phyloP scores from a whole-genome alignment of 805 yeast species.

The Cyberlindnera galapagoensis region DNA sequence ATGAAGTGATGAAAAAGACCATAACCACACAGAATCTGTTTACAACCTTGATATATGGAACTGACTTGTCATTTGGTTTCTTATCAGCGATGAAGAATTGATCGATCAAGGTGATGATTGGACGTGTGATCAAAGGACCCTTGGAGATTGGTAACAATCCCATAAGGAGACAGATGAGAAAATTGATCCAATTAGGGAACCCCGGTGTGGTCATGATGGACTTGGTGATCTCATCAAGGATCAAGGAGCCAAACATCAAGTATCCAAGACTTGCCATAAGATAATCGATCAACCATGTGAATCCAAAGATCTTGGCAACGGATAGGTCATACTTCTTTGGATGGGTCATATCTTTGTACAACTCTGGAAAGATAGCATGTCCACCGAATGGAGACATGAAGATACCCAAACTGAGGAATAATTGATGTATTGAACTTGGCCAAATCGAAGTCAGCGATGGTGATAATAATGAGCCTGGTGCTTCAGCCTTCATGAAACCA shows the following conservation, averaged over 20 bases:
- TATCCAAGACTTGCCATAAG: conserved; percentile 61
- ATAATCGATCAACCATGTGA: conserved; percentile 53
- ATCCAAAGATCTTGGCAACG: conserved; percentile 47
- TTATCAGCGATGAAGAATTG: conserved; percentile 11
- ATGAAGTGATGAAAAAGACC: conserved; percentile 43
- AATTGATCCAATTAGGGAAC: conserved; percentile 56
- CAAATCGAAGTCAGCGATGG: conserved; percentile 38
- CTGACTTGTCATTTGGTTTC: not conserved
- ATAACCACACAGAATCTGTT: conserved; percentile 19
- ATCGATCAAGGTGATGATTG: conserved; percentile 61
- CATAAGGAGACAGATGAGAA: conserved; percentile 40
- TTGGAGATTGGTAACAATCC: conserved; percentile 73
- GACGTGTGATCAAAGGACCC: conserved; percentile 67
- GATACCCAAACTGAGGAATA: conserved; percentile 52
- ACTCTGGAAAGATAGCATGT: conserved; percentile 76
- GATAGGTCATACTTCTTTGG: conserved; percentile 53
- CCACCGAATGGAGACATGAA: conserved; percentile 80
- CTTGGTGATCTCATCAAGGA: conserved; percentile 71
- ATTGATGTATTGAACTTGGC: conserved; percentile 30
- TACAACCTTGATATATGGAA: conserved; percentile 3
- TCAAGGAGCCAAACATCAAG: conserved; percentile 70
- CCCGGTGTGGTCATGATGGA: conserved; percentile 59
- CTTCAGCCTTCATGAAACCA: conserved; percentile 35
- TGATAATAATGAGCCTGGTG: conserved; percentile 51
- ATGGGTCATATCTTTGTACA: conserved; percentile 68